Percentiles rank a stretch among this genome's conserved stretches.
These are phyloP conservation scores for Debaryomycetaceae sp. DNA, from an alignment of 1,139 yeast genomes.

Conservation along the genomic window DNA sequence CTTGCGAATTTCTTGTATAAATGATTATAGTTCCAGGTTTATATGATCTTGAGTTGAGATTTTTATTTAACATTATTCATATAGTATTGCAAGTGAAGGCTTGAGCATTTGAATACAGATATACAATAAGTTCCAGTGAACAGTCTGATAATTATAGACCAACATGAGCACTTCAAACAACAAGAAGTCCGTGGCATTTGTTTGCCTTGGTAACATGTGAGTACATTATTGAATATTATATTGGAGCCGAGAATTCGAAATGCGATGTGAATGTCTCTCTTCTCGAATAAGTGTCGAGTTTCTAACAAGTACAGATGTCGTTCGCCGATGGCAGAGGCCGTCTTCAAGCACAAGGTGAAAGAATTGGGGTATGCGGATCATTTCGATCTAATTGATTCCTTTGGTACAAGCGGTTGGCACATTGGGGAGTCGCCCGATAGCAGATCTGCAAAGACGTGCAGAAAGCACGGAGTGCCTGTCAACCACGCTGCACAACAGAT, in stretches of 20 bases:
- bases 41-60: neutral
- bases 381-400: slow-evolving; percentile 68
- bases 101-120: too few relatives aligned
- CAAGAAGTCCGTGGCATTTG: slow-evolving; percentile 71
- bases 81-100: too few relatives aligned
- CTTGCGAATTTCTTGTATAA: neutral
- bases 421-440: slow-evolving; percentile 78
- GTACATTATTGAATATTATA: slow-evolving; percentile 17
- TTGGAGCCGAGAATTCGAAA: neutral
- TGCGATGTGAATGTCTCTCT: too few relatives aligned
- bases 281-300: neutral
- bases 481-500: slow-evolving; percentile 77
- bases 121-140: too few relatives aligned
- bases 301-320: slow-evolving; percentile 58
- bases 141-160: neutral
- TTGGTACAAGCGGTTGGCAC: slow-evolving; percentile 86
- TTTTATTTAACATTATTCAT: neutral
- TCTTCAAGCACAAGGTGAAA: slow-evolving; percentile 64
- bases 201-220: slow-evolving; percentile 87
- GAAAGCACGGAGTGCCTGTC: slow-evolving; percentile 69
- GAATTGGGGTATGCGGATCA: slow-evolving; percentile 36
- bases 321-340: slow-evolving; percentile 98
- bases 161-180: slow-evolving; percentile 16
- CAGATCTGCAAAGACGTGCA: slow-evolving; percentile 68
- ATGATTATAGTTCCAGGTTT: neutral